Evolutionary conservation across 345 rosid species (phyloP).

Genomic region (Heritiera littoralis): DNA sequence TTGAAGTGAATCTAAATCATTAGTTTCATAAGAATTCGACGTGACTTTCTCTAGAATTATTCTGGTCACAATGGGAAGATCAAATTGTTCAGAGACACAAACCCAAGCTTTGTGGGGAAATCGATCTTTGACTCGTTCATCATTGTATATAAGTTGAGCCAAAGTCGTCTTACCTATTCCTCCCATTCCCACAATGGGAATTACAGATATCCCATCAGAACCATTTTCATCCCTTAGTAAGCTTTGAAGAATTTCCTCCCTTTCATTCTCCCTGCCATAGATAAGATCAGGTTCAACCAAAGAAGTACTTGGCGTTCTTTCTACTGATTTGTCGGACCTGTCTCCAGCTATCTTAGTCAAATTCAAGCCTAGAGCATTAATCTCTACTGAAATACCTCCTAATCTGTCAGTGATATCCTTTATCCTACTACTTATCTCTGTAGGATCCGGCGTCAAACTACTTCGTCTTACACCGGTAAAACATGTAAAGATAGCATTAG

Average conservation of each 20-base stretch:
- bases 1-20: slow-evolving; percentile 40
- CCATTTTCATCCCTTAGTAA: neutral
- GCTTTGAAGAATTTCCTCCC: slow-evolving; percentile 1
- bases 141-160: slow-evolving; percentile 36
- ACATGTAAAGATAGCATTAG: neutral
- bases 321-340: neutral
- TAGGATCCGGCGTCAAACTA: neutral
- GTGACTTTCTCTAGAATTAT: slow-evolving; percentile 32
- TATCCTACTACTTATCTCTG: neutral
- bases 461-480: neutral
- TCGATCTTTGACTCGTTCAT: slow-evolving; percentile 19
- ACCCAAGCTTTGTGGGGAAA: slow-evolving; percentile 36
- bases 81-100: slow-evolving; percentile 18
- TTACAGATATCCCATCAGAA: slow-evolving; percentile 15
- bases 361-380: slow-evolving; percentile 13
- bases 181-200: slow-evolving; percentile 43
- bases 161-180: slow-evolving; percentile 23
- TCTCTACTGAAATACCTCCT: slow-evolving; percentile 1
- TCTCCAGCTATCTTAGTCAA: neutral
- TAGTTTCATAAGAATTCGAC: slow-evolving; percentile 23
- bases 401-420: slow-evolving; percentile 3
- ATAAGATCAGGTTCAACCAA: slow-evolving; percentile 17
- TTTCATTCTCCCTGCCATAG: slow-evolving; percentile 35
- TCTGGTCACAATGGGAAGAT: slow-evolving; percentile 27
- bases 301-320: slow-evolving; percentile 14